A percentile compares a stretch with the other conserved stretches of the same genome.
Evolutionary conservation across 140 eudicot genomes (phyloP).

Genomic region (Cichorium intybus): DNA sequence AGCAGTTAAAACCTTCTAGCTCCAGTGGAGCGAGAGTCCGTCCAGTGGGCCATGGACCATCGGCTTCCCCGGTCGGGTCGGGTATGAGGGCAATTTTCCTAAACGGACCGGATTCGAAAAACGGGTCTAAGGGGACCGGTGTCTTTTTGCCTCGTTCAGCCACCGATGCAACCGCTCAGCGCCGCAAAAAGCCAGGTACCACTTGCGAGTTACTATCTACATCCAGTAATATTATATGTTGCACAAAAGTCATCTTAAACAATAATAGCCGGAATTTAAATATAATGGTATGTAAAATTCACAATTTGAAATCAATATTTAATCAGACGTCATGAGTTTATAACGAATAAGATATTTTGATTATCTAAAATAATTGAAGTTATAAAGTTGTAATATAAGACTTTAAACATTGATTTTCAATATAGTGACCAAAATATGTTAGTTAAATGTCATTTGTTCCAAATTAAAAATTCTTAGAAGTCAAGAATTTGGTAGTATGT

Average conservation of each 20-base stretch:
- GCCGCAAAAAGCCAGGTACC: constrained; percentile 50
- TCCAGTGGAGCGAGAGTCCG: background rate
- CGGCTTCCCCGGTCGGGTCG: constrained; percentile 31
- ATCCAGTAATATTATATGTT: background rate
- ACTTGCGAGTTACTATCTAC: background rate
- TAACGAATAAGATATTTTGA: too few relatives aligned
- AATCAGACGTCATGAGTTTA: too few relatives aligned
- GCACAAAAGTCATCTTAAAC: background rate
- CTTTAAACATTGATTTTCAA: too few relatives aligned
- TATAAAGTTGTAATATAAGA: too few relatives aligned
- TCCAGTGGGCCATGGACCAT: background rate
- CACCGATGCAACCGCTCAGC: constrained; percentile 11
- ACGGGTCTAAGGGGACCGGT: constrained; percentile 53
- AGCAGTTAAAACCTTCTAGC: constrained; percentile 3
- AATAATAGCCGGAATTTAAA: background rate
- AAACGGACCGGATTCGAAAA: constrained; percentile 41
- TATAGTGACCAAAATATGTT: background rate
- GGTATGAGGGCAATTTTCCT: constrained; percentile 70
- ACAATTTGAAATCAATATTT: too few relatives aligned
- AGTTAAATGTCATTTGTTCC: background rate
- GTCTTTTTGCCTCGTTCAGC: constrained; percentile 56
- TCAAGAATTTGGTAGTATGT: background rate
- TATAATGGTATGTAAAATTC: too few relatives aligned
- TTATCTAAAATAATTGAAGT: too few relatives aligned
- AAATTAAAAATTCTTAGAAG: background rate